Evolutionary conservation across 2,329 filamentous ascomycete genomes (phyloP), one percentile per base, ranked within the genome.

Genomic region (Sporothrix schenckii): DNA sequence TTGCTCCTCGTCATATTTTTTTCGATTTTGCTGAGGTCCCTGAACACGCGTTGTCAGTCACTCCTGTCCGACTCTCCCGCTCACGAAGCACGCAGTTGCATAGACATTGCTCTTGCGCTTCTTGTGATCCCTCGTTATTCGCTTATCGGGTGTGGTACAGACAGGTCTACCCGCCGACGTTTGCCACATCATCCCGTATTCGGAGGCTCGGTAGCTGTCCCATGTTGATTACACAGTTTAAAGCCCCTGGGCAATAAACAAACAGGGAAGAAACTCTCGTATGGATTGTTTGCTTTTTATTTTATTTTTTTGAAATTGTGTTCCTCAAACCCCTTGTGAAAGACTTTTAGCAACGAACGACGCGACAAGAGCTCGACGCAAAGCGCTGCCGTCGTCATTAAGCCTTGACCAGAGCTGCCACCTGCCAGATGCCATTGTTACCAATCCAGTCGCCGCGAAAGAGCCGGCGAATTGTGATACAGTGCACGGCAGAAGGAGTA

Each of bases 131-230:
- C 56, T 27, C 14, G 34, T 66, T 69, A 71, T 71, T 71, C 70
- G 70, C 70, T 71, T 71, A 69, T 61, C 70, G 70, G 47, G 66
- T 69, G 66, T 71, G 39, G 67, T 49, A 71, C 70, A 69, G 41
- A 54, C 47, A 68, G 30, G 24, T 56, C 34, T 52, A 47, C 24
- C 68, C 49, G 58, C 69, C 41, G 30, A 60, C 69, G 47, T 60
- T 34, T 66, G 70, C 70, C 70, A 71, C 70, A 69, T 69, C 70
- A 69, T 66, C 52, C 66, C 66, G 70, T 34, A 58, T 52, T 69
- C 66, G 52, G 58, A 69, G 70, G 50, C 47, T 34, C 63, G 47
- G 49, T 58, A 66, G 41, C 41, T 16, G 24, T 49, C 34, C 66
- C 39, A 58, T 13, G 49, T 50, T 9, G 19, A 50, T 50, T 16